Conservation (phyloP, 768 basidiomycete species). For the Lanmaoa pseudosensibilis region DNA sequence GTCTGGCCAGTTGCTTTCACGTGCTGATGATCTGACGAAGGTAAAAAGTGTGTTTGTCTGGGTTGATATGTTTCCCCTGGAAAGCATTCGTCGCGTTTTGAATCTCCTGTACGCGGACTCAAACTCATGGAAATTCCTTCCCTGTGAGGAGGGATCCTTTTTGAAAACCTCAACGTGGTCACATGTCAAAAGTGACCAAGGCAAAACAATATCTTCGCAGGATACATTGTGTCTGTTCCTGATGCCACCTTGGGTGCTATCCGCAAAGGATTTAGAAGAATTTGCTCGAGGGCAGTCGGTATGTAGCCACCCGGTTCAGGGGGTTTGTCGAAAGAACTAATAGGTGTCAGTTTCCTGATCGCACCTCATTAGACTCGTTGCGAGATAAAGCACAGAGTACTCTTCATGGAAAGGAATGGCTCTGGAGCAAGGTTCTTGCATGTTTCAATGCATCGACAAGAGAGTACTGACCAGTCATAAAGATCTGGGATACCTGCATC, state of each 20-base stretch:
- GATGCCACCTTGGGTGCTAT: slow-evolving; percentile 42
- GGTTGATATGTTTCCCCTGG: slow-evolving; percentile 52
- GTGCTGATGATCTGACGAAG: neutral
- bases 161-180: slow-evolving; percentile 35
- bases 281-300: slow-evolving; percentile 31
- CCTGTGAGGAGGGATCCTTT: slow-evolving; percentile 19
- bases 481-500: slow-evolving; percentile 44
- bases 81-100: slow-evolving; percentile 46
- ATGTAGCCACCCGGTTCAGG: neutral
- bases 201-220: slow-evolving; percentile 12
- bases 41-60: slow-evolving; percentile 45
- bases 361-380: slow-evolving; percentile 4
- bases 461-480: slow-evolving; percentile 6
- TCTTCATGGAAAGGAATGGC: slow-evolving; percentile 42
- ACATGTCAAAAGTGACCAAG: slow-evolving; percentile 5
- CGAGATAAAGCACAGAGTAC: neutral
- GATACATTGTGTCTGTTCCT: slow-evolving; percentile 33
- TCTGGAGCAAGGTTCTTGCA: slow-evolving; percentile 53
- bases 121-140: slow-evolving; percentile 31
- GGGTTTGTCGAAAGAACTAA: neutral
- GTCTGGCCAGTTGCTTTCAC: slow-evolving; percentile 4
- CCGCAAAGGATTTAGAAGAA: slow-evolving; percentile 33
- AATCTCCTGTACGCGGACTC: slow-evolving; percentile 33
- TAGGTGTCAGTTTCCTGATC: slow-evolving; percentile 20
- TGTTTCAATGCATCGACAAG: neutral